Conservation (phyloP, 306 rosid genomes). For the Ochetophila trinervis region DNA sequence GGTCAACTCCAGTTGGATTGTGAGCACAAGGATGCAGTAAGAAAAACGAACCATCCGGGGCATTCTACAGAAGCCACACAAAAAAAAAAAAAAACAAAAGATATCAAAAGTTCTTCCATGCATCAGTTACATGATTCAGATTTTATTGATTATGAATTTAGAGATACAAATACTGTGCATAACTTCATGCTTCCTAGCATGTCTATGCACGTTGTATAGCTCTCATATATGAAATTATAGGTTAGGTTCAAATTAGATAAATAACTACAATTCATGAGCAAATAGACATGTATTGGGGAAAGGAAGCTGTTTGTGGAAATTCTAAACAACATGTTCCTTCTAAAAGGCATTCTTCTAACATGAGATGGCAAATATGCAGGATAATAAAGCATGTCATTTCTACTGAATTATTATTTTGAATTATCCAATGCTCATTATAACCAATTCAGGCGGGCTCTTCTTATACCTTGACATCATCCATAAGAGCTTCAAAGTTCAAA, state of each 20-base stretch:
- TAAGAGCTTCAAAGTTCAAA: slow-evolving; percentile 32
- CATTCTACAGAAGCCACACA: slow-evolving; percentile 22
- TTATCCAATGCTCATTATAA: neutral
- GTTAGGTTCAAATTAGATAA: neutral
- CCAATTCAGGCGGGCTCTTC: neutral
- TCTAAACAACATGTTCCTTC: neutral
- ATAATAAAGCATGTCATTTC: neutral
- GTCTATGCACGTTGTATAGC: too few species aligned
- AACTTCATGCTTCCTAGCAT: neutral
- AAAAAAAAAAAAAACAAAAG: neutral
- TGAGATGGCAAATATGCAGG: neutral
- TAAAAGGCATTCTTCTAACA: neutral
- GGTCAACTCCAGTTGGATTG: slow-evolving; percentile 46
- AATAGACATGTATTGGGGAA: neutral
- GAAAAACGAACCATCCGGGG: slow-evolving; percentile 32
- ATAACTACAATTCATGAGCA: neutral
- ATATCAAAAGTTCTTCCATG: neutral
- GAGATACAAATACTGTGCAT: neutral
- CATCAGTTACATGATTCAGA: neutral
- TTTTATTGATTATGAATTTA: too few species aligned
- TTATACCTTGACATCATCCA: slow-evolving; percentile 38
- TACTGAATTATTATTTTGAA: neutral
- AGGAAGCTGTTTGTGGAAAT: neutral
- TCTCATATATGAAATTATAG: neutral
- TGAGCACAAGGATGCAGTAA: slow-evolving; percentile 46